phyloP scores from a whole-genome alignment of 768 basidiomycete genomes.

The Artomyces pyxidatus region DNA sequence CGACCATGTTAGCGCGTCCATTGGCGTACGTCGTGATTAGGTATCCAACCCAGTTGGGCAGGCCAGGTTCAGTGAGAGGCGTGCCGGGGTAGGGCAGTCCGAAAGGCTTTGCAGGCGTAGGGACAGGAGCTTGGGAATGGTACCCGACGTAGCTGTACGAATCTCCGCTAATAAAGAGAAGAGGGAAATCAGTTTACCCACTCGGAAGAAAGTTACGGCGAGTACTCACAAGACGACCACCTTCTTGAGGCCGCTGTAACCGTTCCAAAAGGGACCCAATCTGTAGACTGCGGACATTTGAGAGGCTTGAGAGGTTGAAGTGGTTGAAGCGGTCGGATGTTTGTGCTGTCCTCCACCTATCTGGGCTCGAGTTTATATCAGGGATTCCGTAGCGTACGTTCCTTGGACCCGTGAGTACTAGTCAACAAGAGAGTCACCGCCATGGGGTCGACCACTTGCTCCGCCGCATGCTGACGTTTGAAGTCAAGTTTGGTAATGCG shows the following conservation, averaged over 20 bases:
- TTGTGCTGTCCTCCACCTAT: no score
- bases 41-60: conserved; percentile 14
- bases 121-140: conserved; percentile 7
- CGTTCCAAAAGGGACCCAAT: conserved; percentile 12
- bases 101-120: conserved; percentile 9
- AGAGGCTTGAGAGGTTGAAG: no score
- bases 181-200: neutral
- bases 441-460: no score
- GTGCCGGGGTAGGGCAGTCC: conserved; percentile 11
- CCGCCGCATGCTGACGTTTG: no score
- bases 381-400: no score
- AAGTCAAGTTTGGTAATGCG: no score
- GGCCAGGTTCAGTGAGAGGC: conserved; percentile 7
- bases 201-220: neutral
- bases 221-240: conserved; percentile 13
- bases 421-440: no score
- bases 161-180: conserved; percentile 4
- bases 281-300: conserved; percentile 10
- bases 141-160: conserved; percentile 13
- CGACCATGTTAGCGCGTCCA: conserved; percentile 13
- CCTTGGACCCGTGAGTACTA: no score
- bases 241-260: conserved; percentile 7
- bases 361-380: no score
- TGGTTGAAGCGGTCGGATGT: no score
- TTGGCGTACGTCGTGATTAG: conserved; percentile 11